Conservation (phyloP, 2,329 filamentous ascomycete species). For the Verticillium zaregamsianum region DNA sequence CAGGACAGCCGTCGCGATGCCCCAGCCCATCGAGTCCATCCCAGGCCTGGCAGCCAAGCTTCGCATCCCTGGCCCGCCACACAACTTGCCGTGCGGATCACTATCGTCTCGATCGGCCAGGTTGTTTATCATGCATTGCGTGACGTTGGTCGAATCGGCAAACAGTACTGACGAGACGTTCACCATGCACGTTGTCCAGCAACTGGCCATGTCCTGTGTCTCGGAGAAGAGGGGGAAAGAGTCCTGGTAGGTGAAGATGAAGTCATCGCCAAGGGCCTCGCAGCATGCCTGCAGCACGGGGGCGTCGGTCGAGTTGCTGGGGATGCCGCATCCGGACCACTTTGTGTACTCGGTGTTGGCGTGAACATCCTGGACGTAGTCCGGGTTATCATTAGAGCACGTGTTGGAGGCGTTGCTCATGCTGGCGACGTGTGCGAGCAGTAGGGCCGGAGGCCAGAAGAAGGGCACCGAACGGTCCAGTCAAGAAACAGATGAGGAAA, state of each 20-base stretch:
- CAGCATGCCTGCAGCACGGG: neutral
- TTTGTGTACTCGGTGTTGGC: neutral
- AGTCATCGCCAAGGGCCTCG: conserved; percentile 1
- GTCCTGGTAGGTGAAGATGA: neutral
- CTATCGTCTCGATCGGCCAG: neutral
- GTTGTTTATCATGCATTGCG: neutral
- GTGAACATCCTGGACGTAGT: neutral
- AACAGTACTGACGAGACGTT: neutral
- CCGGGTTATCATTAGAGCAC: conserved; percentile 1
- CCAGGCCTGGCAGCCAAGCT: neutral
- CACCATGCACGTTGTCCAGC: conserved; percentile 1
- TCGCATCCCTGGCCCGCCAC: conserved; percentile 1
- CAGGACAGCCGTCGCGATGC: neutral
- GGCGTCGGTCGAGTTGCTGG: neutral
- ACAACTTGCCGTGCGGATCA: neutral
- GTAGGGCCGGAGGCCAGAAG: neutral
- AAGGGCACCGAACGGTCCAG: neutral
- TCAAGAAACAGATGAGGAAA: neutral
- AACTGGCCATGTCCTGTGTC: neutral
- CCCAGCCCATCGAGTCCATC: neutral
- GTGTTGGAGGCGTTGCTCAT: conserved; percentile 1
- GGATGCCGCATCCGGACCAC: conserved; percentile 2
- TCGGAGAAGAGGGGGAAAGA: conserved; percentile 1
- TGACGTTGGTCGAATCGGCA: conserved; percentile 4
- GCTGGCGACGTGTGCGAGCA: neutral